A percentile compares a stretch with the other conserved stretches of the same genome.
phyloP scores from a whole-genome alignment of 148 eudicot genomes.

The Vaccinium vitisidaea region DNA sequence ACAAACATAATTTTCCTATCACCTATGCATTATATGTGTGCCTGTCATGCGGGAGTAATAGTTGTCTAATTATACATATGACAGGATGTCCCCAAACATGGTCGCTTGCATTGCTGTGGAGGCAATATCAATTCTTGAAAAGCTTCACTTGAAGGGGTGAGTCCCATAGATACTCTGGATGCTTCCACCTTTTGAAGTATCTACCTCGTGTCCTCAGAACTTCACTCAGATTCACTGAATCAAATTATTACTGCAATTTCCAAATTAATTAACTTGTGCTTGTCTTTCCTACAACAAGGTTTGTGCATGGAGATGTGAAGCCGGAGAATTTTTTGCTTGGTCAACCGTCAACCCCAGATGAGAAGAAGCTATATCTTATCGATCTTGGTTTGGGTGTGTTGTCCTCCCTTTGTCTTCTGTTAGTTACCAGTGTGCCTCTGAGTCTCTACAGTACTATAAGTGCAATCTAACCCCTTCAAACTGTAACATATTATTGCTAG shows the following conservation, averaged over 20 bases:
- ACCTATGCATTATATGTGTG: not conserved
- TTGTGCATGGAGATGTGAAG: constrained; percentile 92
- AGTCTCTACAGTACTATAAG: not conserved
- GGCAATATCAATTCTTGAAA: constrained; percentile 77
- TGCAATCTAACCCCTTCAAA: not conserved
- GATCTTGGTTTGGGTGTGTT: constrained; percentile 75
- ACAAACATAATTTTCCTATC: not conserved
- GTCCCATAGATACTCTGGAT: not conserved
- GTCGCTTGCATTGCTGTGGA: constrained; percentile 87
- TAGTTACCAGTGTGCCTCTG: not conserved
- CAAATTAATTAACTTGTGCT: not conserved
- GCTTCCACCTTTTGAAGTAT: not conserved
- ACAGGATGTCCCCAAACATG: constrained; percentile 91
- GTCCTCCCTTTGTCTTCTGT: constrained; percentile 8
- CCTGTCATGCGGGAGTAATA: not conserved
- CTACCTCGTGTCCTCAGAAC: not conserved
- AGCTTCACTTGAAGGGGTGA: constrained; percentile 83
- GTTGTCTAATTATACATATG: constrained; percentile 20
- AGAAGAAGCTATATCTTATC: constrained; percentile 85
- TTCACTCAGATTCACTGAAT: not conserved
- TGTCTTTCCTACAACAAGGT: constrained; percentile 35
- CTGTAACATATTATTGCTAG: not conserved
- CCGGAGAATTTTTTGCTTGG: constrained; percentile 92
- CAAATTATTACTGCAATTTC: not conserved
- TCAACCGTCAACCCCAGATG: constrained; percentile 70